Base-by-base conservation (phyloP, 345 rosid species). In the Gossypium ekmanianum region DNA sequence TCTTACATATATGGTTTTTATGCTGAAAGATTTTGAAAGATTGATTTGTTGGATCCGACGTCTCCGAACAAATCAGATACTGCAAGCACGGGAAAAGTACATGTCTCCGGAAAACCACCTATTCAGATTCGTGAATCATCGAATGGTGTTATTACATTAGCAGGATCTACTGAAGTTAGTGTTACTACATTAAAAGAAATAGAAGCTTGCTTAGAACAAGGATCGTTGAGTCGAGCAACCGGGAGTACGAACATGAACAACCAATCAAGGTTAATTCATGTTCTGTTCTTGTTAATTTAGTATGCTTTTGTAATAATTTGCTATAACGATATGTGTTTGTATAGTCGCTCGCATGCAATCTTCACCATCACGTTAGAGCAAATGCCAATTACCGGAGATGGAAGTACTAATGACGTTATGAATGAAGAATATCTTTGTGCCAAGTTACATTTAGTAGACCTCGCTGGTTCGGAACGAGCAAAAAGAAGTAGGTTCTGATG, bases 241-340 rank as follows among this genome's bases (percentile, higher is more conserved):
- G 98, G 98, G 43, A 91, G 99, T 81, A 95, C 99, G 74, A 95
- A 95, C 85, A 95, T 93, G 99, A 95, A 95, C 84, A 93, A 90
- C 73, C 97, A 90, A 76, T 95, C 99, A 29, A 95, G 99, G 99
- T 94, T 74, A 79, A 65, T 63, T 57, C 78, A 58, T 24, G 27
- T 51, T 63, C 64, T 24, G 7, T 18, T 74, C 34, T 58, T 26
- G 41, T 58, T 14, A 73, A 59, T 9, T 17, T 44, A 18, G 41
- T 44, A 20, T 44, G n/a, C 59, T 68, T 67, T 12, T 3, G 11
- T 4, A 43, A 39, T 65, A 20, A 24, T 3, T 20, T 61, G 20
- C 43, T 51, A 43, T 63, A 52, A 18, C 7, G 41, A 5, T 70
- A 20, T 86, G 68, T 78, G 68, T 48, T 58, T 71, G 17, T 80